These are phyloP conservation scores for Solanum gracilifrons DNA, from an alignment of 257 asterid genomes.

Conservation along the genomic window DNA sequence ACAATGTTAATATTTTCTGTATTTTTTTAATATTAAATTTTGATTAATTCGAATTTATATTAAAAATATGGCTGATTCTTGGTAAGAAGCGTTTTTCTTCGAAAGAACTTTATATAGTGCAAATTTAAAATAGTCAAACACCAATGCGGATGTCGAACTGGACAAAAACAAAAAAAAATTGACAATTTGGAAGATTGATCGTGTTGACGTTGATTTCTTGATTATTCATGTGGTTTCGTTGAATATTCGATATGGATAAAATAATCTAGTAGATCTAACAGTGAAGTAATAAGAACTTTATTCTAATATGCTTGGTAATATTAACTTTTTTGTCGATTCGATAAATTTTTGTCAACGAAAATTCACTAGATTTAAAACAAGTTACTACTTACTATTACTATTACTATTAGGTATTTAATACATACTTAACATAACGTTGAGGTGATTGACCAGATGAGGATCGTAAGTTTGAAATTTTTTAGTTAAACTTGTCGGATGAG, in stretches of 20 bases:
- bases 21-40: not conserved
- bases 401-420: not conserved
- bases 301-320: not conserved
- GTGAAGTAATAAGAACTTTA: not conserved
- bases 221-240: not conserved
- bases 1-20: not conserved
- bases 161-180: no score
- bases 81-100: rapidly evolving
- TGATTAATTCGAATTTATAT: not conserved
- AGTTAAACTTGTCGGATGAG: not conserved
- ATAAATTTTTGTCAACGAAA: not conserved
- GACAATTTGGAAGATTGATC: not conserved
- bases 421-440: not conserved
- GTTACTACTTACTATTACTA: not conserved
- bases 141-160: rapidly evolving
- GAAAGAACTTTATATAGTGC: no score
- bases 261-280: not conserved
- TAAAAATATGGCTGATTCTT: not conserved
- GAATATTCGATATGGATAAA: not conserved
- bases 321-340: not conserved
- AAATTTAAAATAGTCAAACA: no score
- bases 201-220: not conserved
- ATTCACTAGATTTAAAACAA: not conserved
- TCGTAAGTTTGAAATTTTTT: not conserved
- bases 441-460: not conserved